Conservation (phyloP, 345 rosid genomes). For the Bruguiera sexangula region DNA sequence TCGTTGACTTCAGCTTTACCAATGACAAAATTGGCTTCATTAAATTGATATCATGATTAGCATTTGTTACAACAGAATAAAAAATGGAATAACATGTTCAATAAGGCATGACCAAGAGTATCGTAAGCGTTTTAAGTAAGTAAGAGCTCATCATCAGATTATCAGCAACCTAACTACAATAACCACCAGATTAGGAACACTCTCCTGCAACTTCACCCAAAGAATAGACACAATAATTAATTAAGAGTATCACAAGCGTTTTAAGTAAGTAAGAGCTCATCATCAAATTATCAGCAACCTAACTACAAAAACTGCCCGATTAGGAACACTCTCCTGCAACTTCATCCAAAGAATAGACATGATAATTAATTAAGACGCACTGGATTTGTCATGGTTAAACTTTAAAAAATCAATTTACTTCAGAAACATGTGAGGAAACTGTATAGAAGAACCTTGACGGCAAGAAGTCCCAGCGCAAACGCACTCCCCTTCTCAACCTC, state of each 20-base stretch:
- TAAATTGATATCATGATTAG: background rate
- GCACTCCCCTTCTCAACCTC: constrained; percentile 99
- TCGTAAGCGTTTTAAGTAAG: background rate
- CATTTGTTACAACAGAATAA: background rate
- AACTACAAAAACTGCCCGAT: too few relatives aligned
- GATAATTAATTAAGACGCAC: background rate
- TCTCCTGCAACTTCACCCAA: too few relatives aligned
- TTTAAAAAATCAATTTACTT: too few relatives aligned
- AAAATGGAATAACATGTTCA: background rate
- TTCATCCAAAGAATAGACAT: background rate
- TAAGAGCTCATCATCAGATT: too few relatives aligned
- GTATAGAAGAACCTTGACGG: constrained; percentile 65
- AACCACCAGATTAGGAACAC: too few relatives aligned
- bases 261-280: too few relatives aligned
- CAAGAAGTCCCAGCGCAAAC: constrained; percentile 91
- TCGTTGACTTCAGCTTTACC: background rate
- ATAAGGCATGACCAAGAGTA: background rate
- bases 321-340: too few relatives aligned
- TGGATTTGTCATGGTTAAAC: too few relatives aligned
- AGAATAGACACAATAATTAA: background rate
- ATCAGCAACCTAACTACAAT: too few relatives aligned
- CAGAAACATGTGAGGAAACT: constrained; percentile 5
- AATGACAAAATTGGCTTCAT: background rate
- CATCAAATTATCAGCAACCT: too few relatives aligned
- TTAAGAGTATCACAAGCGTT: background rate